phyloP scores from a whole-genome alignment of 495 filamentous ascomycete genomes.

The Penicillium malachiteum region DNA sequence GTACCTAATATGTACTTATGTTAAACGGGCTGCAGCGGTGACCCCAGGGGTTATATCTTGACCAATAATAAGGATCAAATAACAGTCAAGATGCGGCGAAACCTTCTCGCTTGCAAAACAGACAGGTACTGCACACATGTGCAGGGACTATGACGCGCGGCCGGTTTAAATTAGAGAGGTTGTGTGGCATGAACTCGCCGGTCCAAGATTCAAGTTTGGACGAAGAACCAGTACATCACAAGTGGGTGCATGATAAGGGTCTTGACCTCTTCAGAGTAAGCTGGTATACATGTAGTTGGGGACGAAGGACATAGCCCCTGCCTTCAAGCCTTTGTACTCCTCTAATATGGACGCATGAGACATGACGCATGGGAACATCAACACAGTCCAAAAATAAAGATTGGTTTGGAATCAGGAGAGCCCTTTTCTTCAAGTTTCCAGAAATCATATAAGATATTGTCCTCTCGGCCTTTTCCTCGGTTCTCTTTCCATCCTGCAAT shows the following conservation, averaged over 20 bases:
- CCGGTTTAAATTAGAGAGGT: constrained; percentile 12
- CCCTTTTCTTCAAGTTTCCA: background rate
- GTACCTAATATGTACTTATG: background rate
- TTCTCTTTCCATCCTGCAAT: constrained; percentile 4
- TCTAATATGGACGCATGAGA: constrained; percentile 12
- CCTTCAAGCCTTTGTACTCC: constrained; percentile 20
- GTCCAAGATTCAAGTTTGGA: constrained; percentile 13
- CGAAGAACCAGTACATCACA: constrained; percentile 9
- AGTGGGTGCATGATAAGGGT: constrained; percentile 4
- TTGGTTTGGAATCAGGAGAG: constrained; percentile 1
- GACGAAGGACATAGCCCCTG: constrained; percentile 7
- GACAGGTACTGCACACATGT: constrained; percentile 19
- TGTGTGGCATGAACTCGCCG: constrained; percentile 17
- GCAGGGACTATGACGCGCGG: constrained; percentile 26
- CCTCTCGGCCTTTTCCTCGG: background rate
- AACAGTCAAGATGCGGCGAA: background rate
- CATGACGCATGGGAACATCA: constrained; percentile 17
- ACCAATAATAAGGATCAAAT: constrained; percentile 1
- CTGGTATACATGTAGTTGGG: background rate
- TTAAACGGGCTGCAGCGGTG: constrained; percentile 17
- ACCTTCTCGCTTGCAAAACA: constrained; percentile 11
- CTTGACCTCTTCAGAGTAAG: background rate
- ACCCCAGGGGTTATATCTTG: constrained; percentile 8
- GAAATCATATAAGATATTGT: constrained; percentile 15
- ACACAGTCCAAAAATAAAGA: constrained; percentile 19